A percentile compares a stretch with the other conserved stretches of the same genome.
Evolutionary conservation across 129 eudicot species (phyloP).

Genomic region (Escallonia herrerae): DNA sequence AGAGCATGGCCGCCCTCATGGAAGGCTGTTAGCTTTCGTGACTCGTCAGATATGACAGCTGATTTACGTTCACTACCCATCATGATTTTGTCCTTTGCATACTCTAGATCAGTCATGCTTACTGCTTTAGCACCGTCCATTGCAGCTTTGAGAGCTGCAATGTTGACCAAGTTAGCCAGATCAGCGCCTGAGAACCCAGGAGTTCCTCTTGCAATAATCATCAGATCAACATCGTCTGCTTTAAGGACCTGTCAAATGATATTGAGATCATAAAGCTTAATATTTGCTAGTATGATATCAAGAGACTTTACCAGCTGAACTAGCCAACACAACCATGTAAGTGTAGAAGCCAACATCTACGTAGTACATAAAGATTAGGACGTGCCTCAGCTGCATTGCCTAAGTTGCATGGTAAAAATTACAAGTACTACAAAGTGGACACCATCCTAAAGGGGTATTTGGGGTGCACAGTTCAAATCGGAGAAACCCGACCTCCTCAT

Average conservation of each 20-base stretch:
- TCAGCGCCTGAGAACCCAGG: slow-evolving; percentile 99
- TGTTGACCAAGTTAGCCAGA: slow-evolving; percentile 85
- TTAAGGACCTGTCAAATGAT: slow-evolving; percentile 55
- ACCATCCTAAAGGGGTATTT: no score
- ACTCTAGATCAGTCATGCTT: slow-evolving; percentile 70
- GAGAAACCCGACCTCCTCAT: no score
- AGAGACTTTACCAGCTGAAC: no score
- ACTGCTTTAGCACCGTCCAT: slow-evolving; percentile 97
- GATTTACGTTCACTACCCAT: slow-evolving; percentile 98
- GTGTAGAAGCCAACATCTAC: no score
- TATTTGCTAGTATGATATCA: no score
- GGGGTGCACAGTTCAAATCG: no score
- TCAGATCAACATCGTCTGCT: slow-evolving; percentile 81
- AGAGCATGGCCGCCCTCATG: slow-evolving; percentile 99
- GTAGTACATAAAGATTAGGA: no score
- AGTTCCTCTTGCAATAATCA: slow-evolving; percentile 88
- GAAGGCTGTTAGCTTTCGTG: slow-evolving; percentile 71
- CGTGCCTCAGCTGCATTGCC: no score
- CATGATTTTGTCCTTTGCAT: slow-evolving; percentile 86
- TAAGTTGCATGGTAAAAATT: no score
- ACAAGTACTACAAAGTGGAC: no score
- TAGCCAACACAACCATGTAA: no score
- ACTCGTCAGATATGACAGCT: slow-evolving; percentile 85
- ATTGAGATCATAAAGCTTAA: background rate
- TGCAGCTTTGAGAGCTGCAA: slow-evolving; percentile 96